Evolutionary conservation across 164 flowering plant species (phyloP).

Genomic region (Dillenia turbinata): DNA sequence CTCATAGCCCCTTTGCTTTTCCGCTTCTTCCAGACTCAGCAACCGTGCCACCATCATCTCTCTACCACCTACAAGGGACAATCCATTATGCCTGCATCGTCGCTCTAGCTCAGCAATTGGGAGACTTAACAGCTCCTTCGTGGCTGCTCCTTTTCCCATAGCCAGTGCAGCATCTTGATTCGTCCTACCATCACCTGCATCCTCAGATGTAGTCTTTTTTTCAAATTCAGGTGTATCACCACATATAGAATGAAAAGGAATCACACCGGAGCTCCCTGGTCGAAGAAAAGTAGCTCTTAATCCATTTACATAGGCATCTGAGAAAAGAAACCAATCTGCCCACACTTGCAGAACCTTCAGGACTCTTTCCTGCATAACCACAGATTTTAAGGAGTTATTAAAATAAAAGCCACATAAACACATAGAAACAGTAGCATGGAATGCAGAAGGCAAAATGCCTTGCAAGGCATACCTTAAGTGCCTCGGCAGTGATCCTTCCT

Average conservation of each 20-base stretch:
- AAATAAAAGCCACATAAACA: background rate
- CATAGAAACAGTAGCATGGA: background rate
- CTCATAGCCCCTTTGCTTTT: conserved; percentile 68
- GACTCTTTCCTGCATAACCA: conserved; percentile 73
- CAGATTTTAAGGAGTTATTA: background rate
- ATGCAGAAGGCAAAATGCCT: conserved; percentile 1
- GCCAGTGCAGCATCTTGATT: conserved; percentile 90
- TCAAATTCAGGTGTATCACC: conserved; percentile 91
- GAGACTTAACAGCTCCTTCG: conserved; percentile 67
- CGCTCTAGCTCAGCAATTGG: conserved; percentile 90
- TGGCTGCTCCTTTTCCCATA: conserved; percentile 95
- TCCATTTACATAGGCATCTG: conserved; percentile 98
- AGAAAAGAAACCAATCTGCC: conserved; percentile 99
- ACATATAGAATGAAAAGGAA: conserved; percentile 83
- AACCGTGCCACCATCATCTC: conserved; percentile 96
- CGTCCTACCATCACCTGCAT: conserved; percentile 39
- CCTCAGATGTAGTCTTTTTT: conserved; percentile 43
- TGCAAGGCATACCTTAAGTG: conserved; percentile 67
- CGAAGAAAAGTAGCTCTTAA: conserved; percentile 93
- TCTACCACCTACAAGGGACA: conserved; percentile 95
- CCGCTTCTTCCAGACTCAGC: conserved; percentile 94
- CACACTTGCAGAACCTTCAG: conserved; percentile 97
- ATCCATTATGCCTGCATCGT: conserved; percentile 96
- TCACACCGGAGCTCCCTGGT: conserved; percentile 79
- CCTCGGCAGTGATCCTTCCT: conserved; percentile 98